Conservation (phyloP, 805 yeast genomes). For the Komagataella pastoris region DNA sequence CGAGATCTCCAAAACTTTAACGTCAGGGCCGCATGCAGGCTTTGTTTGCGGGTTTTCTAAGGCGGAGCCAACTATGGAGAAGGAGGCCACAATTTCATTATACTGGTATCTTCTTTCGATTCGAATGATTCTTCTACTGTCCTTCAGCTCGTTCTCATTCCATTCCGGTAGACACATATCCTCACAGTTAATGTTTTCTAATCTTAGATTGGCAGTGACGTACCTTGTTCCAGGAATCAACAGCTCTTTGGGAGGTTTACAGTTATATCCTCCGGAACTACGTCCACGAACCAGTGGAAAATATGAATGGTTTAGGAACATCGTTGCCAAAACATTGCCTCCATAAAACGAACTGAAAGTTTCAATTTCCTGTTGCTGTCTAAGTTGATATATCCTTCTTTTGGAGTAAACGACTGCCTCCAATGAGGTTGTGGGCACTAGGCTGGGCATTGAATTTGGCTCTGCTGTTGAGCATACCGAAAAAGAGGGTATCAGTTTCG, state of each 20-base stretch:
- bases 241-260: constrained; percentile 30
- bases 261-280: constrained; percentile 39
- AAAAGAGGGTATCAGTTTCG: too few species aligned
- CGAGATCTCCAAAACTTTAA: constrained; percentile 30
- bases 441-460: too few species aligned
- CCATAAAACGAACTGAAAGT: not conserved
- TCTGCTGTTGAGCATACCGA: too few species aligned
- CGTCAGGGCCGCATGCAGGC: constrained; percentile 25
- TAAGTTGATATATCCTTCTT: too few species aligned
- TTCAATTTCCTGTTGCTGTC: too few species aligned
- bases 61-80: constrained; percentile 39
- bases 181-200: constrained; percentile 28
- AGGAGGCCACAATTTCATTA: constrained; percentile 30
- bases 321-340: not conserved
- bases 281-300: constrained; percentile 25
- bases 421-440: too few species aligned
- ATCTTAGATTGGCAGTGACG: constrained; percentile 33
- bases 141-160: constrained; percentile 29
- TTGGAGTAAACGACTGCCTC: too few species aligned
- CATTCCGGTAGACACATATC: constrained; percentile 40
- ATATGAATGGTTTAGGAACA: not conserved
- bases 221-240: constrained; percentile 11
- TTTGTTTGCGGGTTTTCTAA: constrained; percentile 29
- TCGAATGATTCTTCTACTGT: constrained; percentile 43
- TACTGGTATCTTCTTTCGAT: constrained; percentile 40